Percentiles rank a stretch among this genome's conserved stretches.
Conservation (phyloP, 108 stramenopile species). For the Parietichytrium sp. region DNA sequence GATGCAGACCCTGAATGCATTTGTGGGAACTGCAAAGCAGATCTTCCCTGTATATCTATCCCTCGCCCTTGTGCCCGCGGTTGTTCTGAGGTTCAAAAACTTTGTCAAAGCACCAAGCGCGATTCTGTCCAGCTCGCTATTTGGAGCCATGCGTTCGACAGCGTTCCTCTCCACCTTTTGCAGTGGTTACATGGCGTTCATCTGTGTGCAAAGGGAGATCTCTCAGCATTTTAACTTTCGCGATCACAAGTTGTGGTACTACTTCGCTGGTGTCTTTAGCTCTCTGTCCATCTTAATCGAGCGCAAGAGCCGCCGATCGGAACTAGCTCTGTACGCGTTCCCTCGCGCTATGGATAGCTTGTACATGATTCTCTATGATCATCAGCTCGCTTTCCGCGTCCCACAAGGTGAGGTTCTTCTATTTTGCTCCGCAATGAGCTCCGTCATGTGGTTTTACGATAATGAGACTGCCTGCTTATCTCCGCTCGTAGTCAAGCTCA, state of each 20-base stretch:
- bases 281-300: constrained; percentile 6
- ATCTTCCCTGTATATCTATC: constrained; percentile 31
- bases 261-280: constrained; percentile 29
- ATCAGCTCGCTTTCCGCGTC: constrained; percentile 24
- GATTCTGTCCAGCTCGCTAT: background rate
- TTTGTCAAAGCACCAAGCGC: background rate
- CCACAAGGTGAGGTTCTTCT: constrained; percentile 32
- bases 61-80: background rate
- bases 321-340: constrained; percentile 23
- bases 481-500: constrained; percentile 22
- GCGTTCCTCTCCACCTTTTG: constrained; percentile 11
- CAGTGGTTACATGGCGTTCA: background rate
- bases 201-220: background rate
- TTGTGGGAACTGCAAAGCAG: background rate
- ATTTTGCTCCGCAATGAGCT: constrained; percentile 15
- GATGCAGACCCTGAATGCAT: constrained; percentile 4
- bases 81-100: constrained; percentile 9
- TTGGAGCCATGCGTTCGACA: background rate
- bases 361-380: constrained; percentile 33
- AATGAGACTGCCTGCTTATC: background rate
- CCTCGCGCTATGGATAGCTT: constrained; percentile 8
- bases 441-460: constrained; percentile 30
- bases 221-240: background rate
- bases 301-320: constrained; percentile 30
- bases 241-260: constrained; percentile 34